Percentiles rank a stretch among this genome's conserved stretches.
Conservation (phyloP, 805 yeast genomes). For the Pichia ethanolica region DNA sequence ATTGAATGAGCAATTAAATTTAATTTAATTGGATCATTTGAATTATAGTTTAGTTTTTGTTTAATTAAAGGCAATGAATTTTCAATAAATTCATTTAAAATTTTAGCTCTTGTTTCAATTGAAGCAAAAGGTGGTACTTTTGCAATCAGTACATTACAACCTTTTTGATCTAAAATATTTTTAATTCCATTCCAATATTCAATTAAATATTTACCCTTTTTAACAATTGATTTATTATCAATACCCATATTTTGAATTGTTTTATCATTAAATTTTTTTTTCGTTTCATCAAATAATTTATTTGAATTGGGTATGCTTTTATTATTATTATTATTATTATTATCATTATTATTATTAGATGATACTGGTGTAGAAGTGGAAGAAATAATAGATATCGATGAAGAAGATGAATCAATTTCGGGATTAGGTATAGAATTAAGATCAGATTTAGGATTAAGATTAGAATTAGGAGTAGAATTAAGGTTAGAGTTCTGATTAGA, state of each 20-base stretch:
- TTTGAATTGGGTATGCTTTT: too few species aligned
- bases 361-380: too few species aligned
- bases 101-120: constrained; percentile 59
- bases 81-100: constrained; percentile 45
- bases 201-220: constrained; percentile 33
- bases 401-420: neutral
- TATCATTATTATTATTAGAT: too few species aligned
- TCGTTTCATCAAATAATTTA: too few species aligned
- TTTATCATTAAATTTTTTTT: neutral
- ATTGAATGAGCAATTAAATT: constrained; percentile 84
- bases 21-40: constrained; percentile 38
- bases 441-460: too few species aligned
- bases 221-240: constrained; percentile 5
- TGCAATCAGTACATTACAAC: constrained; percentile 63
- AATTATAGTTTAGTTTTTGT: constrained; percentile 22
- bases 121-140: constrained; percentile 79
- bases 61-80: constrained; percentile 11
- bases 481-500: too few species aligned
- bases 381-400: neutral
- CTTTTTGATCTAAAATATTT: constrained; percentile 49
- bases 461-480: too few species aligned
- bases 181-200: constrained; percentile 83
- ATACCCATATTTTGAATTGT: constrained; percentile 7
- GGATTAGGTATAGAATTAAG: too few species aligned
- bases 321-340: too few species aligned